Base-by-base conservation (phyloP, 2,329 filamentous ascomycete species). In the Sphaerulina musiva region DNA sequence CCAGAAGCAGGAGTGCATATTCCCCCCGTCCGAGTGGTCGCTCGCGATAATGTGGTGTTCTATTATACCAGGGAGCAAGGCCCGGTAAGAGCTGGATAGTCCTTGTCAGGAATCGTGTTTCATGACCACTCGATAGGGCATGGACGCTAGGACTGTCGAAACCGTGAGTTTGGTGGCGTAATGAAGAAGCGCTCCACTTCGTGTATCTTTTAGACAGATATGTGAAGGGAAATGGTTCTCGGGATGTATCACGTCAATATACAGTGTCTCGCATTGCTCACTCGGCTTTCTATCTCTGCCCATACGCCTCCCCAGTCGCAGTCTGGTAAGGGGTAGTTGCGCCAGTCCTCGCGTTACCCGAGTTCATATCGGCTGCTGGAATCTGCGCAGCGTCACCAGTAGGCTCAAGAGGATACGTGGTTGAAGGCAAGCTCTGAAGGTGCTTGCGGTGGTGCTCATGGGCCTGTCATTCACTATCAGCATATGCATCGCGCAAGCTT, bases 381-480 rank as follows among this genome's bases (percentile, higher is more conserved):
- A 85, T 78, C 68, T 84, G 78, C 26, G 77, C 81, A n/a, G 77
- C 68, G 60, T 83, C 73, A 42, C 78, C 78, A 45, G 74, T 75
- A n/a, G 83, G 75, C 59, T 76, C 79, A 54, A 97, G 80, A 39
- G 92, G 92, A 59, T 87, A 84, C 23, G 66, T 57, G 14, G 87
- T 90, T 62, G 82, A 76, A 31, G 89, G 86, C 12, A 92, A 80
- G 53, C 91, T 85, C 75, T 96, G 82, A 62, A 97, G 83, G 71
- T 90, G 82, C 70, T 85, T 80, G 70, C 89, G 82, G 79, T 96
- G 83, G 68, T 95, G 86, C 72, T 95, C 89, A 70, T 96, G 83
- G 59, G 92, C 92, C 92, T 97, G 58, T 40, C 6, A 29, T 29
- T 39, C 51, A 61, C 1, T 10, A 29, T 38, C 34, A 38, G 34